Percentiles rank a stretch among this genome's conserved stretches.
Conservation (phyloP, 257 asterid genomes). For the Ilex asprella region DNA sequence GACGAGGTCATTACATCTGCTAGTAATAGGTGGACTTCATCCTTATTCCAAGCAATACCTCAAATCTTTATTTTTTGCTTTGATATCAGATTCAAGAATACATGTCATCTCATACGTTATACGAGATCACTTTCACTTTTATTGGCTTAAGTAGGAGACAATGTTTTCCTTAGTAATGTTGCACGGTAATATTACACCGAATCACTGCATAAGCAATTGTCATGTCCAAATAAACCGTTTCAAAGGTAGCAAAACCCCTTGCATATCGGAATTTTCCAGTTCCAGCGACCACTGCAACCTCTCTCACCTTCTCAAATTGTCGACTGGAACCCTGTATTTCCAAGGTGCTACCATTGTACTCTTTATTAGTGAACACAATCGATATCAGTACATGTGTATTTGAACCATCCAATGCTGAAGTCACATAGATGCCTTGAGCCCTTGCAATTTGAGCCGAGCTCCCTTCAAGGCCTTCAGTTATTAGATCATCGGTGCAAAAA, state of each 20-base stretch:
- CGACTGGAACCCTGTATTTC: conserved; percentile 45
- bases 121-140: too few relatives aligned
- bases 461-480: conserved; percentile 25
- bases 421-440: conserved; percentile 45
- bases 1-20: too few relatives aligned
- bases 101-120: too few relatives aligned
- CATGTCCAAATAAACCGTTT: conserved; percentile 36
- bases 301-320: conserved; percentile 45
- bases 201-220: conserved; percentile 26
- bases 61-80: too few relatives aligned
- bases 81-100: too few relatives aligned
- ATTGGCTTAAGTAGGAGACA: too few relatives aligned
- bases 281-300: conserved; percentile 58
- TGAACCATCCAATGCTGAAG: conserved; percentile 51
- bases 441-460: conserved; percentile 32
- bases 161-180: conserved; percentile 11
- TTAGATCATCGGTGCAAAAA: conserved; percentile 41
- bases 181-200: conserved; percentile 29
- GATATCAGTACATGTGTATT: conserved; percentile 43
- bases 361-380: conserved; percentile 28
- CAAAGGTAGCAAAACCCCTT: conserved; percentile 43
- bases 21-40: too few relatives aligned
- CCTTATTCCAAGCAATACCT: too few relatives aligned
- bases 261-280: conserved; percentile 51
- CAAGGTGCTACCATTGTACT: conserved; percentile 37